phyloP scores from a whole-genome alignment of 495 filamentous ascomycete genomes.

The Aspergillus sparsus region DNA sequence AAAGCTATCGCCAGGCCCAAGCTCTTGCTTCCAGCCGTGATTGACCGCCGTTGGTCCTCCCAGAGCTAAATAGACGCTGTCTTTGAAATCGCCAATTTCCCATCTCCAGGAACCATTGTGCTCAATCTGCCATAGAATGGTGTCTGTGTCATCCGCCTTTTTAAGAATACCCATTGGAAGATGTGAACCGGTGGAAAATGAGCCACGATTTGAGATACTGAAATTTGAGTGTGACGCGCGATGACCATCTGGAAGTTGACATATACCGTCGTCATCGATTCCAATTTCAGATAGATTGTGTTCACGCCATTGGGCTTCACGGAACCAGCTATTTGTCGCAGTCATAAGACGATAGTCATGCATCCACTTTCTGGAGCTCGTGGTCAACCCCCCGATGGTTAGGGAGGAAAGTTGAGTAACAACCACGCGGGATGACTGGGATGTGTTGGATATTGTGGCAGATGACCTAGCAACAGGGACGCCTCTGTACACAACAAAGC shows the following conservation, averaged over 20 bases:
- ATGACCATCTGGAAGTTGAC: not conserved
- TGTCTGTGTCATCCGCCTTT: constrained; percentile 14
- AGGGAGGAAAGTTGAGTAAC: not conserved
- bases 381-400: not conserved
- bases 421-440: not conserved
- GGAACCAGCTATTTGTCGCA: not conserved
- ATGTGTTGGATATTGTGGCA: not conserved
- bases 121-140: constrained; percentile 33
- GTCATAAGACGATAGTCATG: not conserved
- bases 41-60: constrained; percentile 21
- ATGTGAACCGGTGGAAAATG: not conserved
- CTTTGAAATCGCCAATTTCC: constrained; percentile 31
- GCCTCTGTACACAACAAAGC: not conserved
- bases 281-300: not conserved
- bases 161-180: not conserved
- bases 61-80: constrained; percentile 25
- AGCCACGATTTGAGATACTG: not conserved
- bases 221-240: not conserved
- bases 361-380: not conserved
- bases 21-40: constrained; percentile 19
- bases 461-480: not conserved
- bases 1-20: constrained; percentile 17
- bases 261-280: not conserved
- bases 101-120: constrained; percentile 30
- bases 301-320: not conserved